Base-by-base conservation (phyloP, 257 asterid species). In the Nicotiana paniculata region DNA sequence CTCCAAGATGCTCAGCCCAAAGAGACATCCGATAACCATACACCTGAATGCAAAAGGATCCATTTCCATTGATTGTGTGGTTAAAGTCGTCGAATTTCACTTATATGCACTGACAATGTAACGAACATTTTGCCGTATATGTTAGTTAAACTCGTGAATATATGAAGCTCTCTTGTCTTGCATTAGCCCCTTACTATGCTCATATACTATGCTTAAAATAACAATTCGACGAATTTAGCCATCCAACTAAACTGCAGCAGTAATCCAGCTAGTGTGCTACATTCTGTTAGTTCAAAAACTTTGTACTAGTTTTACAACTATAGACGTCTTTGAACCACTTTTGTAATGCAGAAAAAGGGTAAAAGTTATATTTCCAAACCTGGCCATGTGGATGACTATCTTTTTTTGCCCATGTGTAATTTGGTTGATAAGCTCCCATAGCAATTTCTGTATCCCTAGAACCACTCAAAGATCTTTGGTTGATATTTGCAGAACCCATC, bases 381-480 rank as follows among this genome's bases (percentile, higher is more conserved):
- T 93, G 96, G 65, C 97, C 97, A 8, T 43, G 84, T 16, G 98
- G 96, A 87, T 85, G 92, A 28, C 78, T 82, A 80, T 86, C 83
- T 81, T 88, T 89, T 82, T 87, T 85, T 16, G 83, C 83, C 98
- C 96, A 92, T 28, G 93, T 91, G 86, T 93, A 85, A 87, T 88
- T 88, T 30, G 98, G 95, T 83, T 92, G 97, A 86, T 92, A 93
- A 10, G 97, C 96, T 1, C 98, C 98, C 98, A 93, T 91, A 37
- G 98, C 97, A 30, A 93, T 93, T 87, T 93, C 98, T 6, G 97
- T 93, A 85, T 93, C 98, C 84, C 98, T 89, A 16, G 96, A 92
- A 43, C 98, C 98, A 63, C 93, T 95, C 98, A 93, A 90, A 5
- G 98, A 93, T 76, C 97, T 89, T 81, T 93, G 96, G 87, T 93